Conservation (phyloP, 805 yeast genomes). For the Nakazawaea wickerhamii region DNA sequence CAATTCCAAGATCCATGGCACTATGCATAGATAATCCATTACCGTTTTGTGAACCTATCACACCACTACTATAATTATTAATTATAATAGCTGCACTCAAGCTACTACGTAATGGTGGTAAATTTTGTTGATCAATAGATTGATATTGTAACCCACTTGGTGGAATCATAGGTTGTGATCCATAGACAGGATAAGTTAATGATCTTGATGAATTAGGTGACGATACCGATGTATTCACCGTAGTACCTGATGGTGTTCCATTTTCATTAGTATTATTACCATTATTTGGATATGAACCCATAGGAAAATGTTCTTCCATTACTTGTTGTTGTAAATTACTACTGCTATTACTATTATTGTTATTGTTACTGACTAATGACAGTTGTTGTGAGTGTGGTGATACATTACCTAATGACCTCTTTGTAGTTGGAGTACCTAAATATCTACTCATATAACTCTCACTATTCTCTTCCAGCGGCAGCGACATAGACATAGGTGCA, state of each 20-base stretch:
- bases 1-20: slow-evolving; percentile 3
- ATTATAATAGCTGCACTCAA: background rate
- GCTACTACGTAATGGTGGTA: slow-evolving; percentile 9
- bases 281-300: slow-evolving; percentile 19
- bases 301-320: slow-evolving; percentile 16
- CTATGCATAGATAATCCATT: background rate
- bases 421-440: background rate
- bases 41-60: background rate
- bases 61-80: background rate
- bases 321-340: slow-evolving; percentile 2
- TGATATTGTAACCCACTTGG: slow-evolving; percentile 5
- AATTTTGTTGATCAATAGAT: slow-evolving; percentile 4
- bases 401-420: slow-evolving; percentile 7
- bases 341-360: background rate
- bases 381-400: slow-evolving; percentile 11
- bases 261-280: slow-evolving; percentile 4
- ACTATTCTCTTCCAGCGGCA: background rate
- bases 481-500: background rate
- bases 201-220: slow-evolving; percentile 12
- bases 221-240: background rate
- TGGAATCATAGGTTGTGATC: slow-evolving; percentile 2
- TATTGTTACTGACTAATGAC: background rate
- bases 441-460: background rate
- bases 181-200: slow-evolving; percentile 5
- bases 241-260: background rate